Base-by-base conservation (phyloP, 805 yeast species). In the Metschnikowia corniflorae region DNA sequence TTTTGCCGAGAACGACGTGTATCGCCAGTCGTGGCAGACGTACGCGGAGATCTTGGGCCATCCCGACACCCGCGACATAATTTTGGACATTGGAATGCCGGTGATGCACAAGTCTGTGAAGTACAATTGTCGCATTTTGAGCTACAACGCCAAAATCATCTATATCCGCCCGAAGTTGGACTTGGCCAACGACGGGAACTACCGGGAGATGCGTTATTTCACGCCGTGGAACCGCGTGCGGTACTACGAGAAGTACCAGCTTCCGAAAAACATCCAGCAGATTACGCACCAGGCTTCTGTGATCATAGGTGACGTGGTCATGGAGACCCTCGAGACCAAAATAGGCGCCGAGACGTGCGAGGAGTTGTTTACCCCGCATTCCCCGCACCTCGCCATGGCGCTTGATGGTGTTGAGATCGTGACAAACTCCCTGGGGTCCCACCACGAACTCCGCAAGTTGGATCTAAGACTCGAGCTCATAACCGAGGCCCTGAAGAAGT, bases 311-410 rank as follows among this genome's bases (percentile, higher is more conserved):
- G 97, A 93, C 68, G 94, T 94, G 38, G 84, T 86, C 4, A 67
- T 93, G 29, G 77, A 83, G 35, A 84, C 96, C 1, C 57, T 78
- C 40, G 97, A 89, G 52, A 87, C 97, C 0, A 80, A 83, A 29
- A 71, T 93, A 38, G 99, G 99, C n/a, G 86, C 91, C 29, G 99
- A 93, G 61, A 94, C 99, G 0, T 93, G 99, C 60, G 99, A 93
- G 59, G 99, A 93, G 61, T 69, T 93, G 39, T 93, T 93, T 61
- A 93, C 99, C 0, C 98, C 99, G 1, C 82, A 86, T 47, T 80
- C 96, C 3, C 98, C 99, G 3, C 96, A 91, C 60, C 85, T 93
- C 38, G 78, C 78, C 14, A 80, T 91, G 86, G 77, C 96, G 0
- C 66, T 93, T 22, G 97, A 88, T 59, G 99, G 99, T 28, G 95